Conservation (phyloP, 495 filamentous ascomycete species). For the Corynascus novoguineensis region DNA sequence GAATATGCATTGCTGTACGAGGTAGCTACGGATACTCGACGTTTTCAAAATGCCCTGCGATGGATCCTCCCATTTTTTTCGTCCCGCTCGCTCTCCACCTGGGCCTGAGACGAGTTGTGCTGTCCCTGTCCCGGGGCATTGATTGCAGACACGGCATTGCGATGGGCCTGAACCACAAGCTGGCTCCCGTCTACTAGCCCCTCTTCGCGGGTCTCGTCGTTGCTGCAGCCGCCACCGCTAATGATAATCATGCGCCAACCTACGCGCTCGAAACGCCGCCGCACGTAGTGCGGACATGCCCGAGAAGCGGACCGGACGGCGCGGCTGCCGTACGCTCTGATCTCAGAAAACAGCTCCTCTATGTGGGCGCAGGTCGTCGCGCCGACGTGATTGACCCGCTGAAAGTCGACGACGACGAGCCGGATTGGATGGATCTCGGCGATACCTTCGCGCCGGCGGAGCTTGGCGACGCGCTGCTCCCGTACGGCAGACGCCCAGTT, state of each 20-base stretch:
- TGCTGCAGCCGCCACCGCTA: too few relatives aligned
- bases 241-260: constrained; percentile 18
- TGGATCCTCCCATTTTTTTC: neutral
- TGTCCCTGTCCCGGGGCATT: neutral
- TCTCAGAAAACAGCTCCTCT: constrained; percentile 16
- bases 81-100: neutral
- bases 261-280: constrained; percentile 20
- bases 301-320: constrained; percentile 19
- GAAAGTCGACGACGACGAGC: constrained; percentile 24
- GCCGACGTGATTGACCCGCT: constrained; percentile 22
- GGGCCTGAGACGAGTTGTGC: neutral
- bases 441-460: constrained; percentile 20
- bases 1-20: too few relatives aligned
- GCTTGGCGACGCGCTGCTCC: constrained; percentile 23
- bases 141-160: neutral
- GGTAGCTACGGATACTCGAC: too few relatives aligned
- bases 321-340: constrained; percentile 18
- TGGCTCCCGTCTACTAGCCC: neutral
- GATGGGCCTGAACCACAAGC: neutral
- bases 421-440: constrained; percentile 17
- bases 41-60: neutral
- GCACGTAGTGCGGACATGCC: constrained; percentile 21
- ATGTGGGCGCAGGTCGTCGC: constrained; percentile 22
- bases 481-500: constrained; percentile 46
- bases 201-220: neutral